Conservation (phyloP, 768 basidiomycete species). For the Mycena maculata region DNA sequence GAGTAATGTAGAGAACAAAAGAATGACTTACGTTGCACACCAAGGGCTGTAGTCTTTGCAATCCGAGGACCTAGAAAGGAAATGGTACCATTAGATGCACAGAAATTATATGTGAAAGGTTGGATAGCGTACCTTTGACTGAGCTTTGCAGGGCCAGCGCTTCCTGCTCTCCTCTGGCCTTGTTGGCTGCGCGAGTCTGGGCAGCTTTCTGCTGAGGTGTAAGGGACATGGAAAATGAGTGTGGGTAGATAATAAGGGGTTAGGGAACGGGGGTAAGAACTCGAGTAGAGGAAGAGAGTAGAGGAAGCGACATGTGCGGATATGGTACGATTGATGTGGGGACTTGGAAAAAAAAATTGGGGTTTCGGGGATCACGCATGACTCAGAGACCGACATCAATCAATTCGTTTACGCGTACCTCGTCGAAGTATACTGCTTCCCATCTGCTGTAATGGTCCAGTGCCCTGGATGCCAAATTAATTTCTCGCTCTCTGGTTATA, state of each 20-base stretch:
- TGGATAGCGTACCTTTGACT: not conserved
- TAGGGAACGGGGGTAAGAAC: not conserved
- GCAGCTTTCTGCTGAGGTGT: conserved; percentile 1
- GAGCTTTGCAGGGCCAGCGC: not conserved
- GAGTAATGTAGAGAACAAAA: too few species aligned
- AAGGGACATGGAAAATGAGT: not conserved
- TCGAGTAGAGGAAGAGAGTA: conserved; percentile 39
- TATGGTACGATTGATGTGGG: conserved; percentile 30
- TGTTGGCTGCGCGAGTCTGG: not conserved
- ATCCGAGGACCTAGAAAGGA: not conserved
- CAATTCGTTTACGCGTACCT: too few species aligned
- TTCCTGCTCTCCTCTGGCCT: not conserved
- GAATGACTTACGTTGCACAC: not conserved
- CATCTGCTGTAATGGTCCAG: not conserved
- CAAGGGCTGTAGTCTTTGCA: not conserved
- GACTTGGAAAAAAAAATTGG: conserved; percentile 14
- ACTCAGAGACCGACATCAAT: too few species aligned
- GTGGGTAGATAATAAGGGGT: not conserved
- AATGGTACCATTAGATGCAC: too few species aligned
- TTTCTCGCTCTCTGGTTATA: conserved; percentile 10
- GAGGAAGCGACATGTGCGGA: conserved; percentile 47
- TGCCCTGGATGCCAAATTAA: not conserved
- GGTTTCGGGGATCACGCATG: too few species aligned
- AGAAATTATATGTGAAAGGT: not conserved
- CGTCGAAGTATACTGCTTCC: too few species aligned